Conservation (phyloP, 2,329 filamentous ascomycete species). For the Arthrobotrys sphaeroides region DNA sequence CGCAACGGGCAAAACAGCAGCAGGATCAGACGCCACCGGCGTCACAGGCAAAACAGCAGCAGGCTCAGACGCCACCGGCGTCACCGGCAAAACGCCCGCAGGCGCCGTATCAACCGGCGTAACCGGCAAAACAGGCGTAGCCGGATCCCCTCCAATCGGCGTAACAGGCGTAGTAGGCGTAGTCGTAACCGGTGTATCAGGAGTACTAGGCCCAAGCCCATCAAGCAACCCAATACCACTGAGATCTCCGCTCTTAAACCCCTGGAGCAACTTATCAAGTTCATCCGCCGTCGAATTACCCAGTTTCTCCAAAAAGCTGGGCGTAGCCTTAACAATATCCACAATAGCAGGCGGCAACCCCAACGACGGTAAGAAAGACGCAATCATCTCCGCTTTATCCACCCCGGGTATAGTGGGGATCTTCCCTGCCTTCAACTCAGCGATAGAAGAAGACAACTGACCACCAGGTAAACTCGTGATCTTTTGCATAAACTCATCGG, state of each 20-base stretch:
- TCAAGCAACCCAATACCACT: not conserved
- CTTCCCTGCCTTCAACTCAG: slow-evolving; percentile 27
- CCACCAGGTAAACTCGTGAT: slow-evolving; percentile 10
- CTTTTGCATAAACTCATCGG: slow-evolving; percentile 2
- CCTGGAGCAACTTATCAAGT: slow-evolving; percentile 16
- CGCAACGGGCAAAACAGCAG: not conserved
- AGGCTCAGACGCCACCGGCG: not conserved
- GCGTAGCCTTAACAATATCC: slow-evolving; percentile 34
- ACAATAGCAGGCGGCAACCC: slow-evolving; percentile 20
- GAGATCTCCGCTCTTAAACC: slow-evolving; percentile 34
- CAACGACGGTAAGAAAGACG: slow-evolving; percentile 18
- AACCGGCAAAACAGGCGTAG: not conserved
- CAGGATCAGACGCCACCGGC: not conserved
- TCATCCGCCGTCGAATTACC: slow-evolving; percentile 1
- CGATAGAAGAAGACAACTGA: slow-evolving; percentile 7
- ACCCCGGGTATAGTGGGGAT: slow-evolving; percentile 42
- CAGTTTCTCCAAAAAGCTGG: slow-evolving; percentile 16
- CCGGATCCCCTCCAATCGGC: not conserved
- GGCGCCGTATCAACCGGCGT: not conserved
- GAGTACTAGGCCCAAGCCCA: not conserved
- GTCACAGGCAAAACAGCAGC: not conserved
- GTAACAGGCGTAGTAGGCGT: not conserved
- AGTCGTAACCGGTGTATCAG: not conserved
- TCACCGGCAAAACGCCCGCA: not conserved
- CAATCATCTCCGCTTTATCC: slow-evolving; percentile 18